Percentiles rank a stretch among this genome's conserved stretches.
Conservation (phyloP, 2,329 filamentous ascomycete species). For the Colletotrichum scovillei region DNA sequence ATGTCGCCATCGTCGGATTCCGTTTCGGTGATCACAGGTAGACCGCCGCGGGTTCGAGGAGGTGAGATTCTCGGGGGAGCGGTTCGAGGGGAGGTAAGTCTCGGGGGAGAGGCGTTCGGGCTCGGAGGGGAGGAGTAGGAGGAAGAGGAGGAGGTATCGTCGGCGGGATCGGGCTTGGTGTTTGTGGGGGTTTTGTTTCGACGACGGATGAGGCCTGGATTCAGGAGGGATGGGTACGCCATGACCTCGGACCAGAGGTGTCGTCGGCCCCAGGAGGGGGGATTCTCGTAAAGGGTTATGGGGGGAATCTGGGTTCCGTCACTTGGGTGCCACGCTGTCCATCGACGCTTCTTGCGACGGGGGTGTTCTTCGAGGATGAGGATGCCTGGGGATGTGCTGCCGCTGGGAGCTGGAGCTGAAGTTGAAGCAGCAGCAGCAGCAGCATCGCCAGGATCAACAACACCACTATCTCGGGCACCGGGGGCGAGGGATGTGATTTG, state of each 20-base stretch:
- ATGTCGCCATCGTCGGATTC: neutral
- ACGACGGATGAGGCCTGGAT: neutral
- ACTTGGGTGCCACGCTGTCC: neutral
- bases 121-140: neutral
- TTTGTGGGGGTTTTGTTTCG: neutral
- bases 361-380: neutral
- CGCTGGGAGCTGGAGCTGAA: neutral
- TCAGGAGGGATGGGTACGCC: neutral
- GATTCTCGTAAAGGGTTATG: neutral
- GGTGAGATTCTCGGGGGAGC: neutral
- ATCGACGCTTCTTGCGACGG: neutral
- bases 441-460: neutral
- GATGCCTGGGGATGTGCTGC: neutral
- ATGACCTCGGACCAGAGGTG: constrained; percentile 11
- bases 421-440: neutral
- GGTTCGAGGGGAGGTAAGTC: neutral
- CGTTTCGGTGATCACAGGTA: neutral
- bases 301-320: neutral
- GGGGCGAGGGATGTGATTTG: neutral
- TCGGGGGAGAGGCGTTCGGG: neutral
- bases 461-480: neutral
- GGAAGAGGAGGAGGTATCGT: neutral
- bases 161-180: neutral
- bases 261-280: constrained; percentile 20
- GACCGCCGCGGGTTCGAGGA: too few relatives aligned